Base-by-base conservation (phyloP, 345 rosid species). In the Pistacia vera region DNA sequence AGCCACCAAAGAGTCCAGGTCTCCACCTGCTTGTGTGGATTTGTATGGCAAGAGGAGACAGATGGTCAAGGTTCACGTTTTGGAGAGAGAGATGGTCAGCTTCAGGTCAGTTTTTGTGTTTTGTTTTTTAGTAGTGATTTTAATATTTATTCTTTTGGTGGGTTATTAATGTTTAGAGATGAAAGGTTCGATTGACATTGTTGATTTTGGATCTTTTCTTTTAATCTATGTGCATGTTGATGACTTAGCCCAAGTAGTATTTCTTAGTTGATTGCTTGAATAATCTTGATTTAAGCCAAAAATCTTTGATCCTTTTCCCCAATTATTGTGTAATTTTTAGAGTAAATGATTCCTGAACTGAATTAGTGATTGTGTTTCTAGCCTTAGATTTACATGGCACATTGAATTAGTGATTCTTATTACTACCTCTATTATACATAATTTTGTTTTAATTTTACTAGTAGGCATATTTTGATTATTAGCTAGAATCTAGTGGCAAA, bases 31-130 rank as follows among this genome's bases (percentile, higher is more conserved):
- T 17, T 70, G 77, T 61, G 60, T 83, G 17, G 86, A 88, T 78
- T 76, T 86, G 84, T 88, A 75, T 33, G 86, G 86, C 2, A 88
- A 78, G 77, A 76, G 88, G 75, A 66, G 81, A 72, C 88, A 84
- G 77, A 52, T 84, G 79, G 73, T 83, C 44, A 84, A 84, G 55
- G 81, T 86, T 64, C 86, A 84, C 75, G 77, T 80, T 69, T 81
- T 86, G 77, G 89, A 85, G 76, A 79, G 82, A 73, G 91, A 88
- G 77, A 81, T 81, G 80, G 70, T 30, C 41, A 77, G 75, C 86
- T 88, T 77, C 81, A 85, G 86, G 89, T 81, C 35, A 69, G 6
- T 81, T 14, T 60, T 10, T 11, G 44, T 57, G 54, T 16, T 25
- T n/a, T 11, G 3, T 1, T 57, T 14, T 54, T 22, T 18, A 0